Evolutionary conservation across 2,329 filamentous ascomycete species (phyloP).

Genomic region (Eurotiales sp.): DNA sequence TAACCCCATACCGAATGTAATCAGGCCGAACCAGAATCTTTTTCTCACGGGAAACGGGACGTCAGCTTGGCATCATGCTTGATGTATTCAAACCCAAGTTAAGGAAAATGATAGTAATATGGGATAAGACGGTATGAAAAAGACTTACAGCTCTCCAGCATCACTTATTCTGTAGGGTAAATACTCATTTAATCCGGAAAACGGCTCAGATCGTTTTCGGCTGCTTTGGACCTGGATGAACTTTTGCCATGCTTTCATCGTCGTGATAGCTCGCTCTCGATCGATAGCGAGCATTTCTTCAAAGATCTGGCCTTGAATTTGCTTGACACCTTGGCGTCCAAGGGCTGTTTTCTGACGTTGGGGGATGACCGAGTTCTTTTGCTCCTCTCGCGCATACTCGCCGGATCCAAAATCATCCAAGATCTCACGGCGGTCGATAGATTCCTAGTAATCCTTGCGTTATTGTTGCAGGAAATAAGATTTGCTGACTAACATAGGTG

Average conservation of each 20-base stretch:
- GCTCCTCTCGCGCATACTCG: not conserved
- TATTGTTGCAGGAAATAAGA: not conserved
- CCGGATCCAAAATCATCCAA: conserved; percentile 7
- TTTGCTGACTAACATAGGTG: not conserved
- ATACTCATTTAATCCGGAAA: conserved; percentile 25
- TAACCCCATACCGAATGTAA: conserved; percentile 37
- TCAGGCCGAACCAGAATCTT: conserved; percentile 33
- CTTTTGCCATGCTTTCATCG: conserved; percentile 25
- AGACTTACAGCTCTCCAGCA: conserved; percentile 24
- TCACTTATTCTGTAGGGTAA: conserved; percentile 26
- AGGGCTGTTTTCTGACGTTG: not conserved
- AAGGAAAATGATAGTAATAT: too few species aligned
- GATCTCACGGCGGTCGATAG: conserved; percentile 1
- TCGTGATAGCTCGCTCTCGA: conserved; percentile 19
- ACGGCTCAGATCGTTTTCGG: conserved; percentile 15
- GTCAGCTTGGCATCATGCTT: too few species aligned
- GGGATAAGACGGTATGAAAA: too few species aligned
- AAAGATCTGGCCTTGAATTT: conserved; percentile 16
- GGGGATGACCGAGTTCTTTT: not conserved
- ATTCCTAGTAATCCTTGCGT: conserved; percentile 1
- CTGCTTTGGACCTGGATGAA: conserved; percentile 19
- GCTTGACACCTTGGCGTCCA: conserved; percentile 21
- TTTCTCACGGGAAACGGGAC: too few species aligned
- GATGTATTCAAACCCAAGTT: too few species aligned
- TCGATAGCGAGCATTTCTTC: conserved; percentile 29